Conservation (phyloP, 1,139 yeast species). For the Pichia sp. region DNA sequence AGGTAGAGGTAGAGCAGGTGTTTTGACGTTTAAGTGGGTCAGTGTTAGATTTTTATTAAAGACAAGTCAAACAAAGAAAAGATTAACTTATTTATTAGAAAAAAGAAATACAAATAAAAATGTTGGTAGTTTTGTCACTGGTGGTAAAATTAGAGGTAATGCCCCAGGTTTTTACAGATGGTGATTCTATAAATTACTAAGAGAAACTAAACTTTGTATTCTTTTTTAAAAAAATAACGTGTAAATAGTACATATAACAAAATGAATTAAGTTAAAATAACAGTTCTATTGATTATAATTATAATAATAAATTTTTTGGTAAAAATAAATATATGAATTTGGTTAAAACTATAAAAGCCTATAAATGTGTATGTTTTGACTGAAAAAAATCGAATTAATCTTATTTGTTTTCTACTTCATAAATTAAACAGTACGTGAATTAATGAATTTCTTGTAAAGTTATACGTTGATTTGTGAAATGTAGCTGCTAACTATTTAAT, state of each 20-base stretch:
- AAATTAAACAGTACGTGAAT: background rate
- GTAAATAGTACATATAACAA: background rate
- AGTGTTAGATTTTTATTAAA: slow-evolving; percentile 78
- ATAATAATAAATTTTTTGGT: too few relatives aligned
- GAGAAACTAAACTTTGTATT: background rate
- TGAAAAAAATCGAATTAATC: too few relatives aligned
- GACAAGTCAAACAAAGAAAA: slow-evolving; percentile 52
- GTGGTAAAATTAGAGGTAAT: slow-evolving; percentile 38
- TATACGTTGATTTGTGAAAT: background rate
- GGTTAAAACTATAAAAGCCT: too few relatives aligned
- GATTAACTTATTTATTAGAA: slow-evolving; percentile 55
- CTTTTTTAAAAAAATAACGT: background rate
- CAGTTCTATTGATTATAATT: too few relatives aligned
- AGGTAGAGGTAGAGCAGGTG: slow-evolving; percentile 88
- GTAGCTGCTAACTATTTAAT: slow-evolving; percentile 21
- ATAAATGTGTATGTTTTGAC: too few relatives aligned
- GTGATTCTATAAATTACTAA: slow-evolving; percentile 28
- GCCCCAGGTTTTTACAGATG: slow-evolving; percentile 46
- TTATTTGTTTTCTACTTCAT: too few relatives aligned
- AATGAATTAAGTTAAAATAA: background rate
- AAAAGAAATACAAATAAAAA: slow-evolving; percentile 33
- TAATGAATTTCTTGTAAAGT: background rate
- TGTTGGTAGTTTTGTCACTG: slow-evolving; percentile 38
- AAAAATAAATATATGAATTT: too few relatives aligned
- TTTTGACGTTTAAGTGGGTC: slow-evolving; percentile 66